phyloP scores from a whole-genome alignment of 169 alveolate genomes.

The Plasmodium gaboni region DNA sequence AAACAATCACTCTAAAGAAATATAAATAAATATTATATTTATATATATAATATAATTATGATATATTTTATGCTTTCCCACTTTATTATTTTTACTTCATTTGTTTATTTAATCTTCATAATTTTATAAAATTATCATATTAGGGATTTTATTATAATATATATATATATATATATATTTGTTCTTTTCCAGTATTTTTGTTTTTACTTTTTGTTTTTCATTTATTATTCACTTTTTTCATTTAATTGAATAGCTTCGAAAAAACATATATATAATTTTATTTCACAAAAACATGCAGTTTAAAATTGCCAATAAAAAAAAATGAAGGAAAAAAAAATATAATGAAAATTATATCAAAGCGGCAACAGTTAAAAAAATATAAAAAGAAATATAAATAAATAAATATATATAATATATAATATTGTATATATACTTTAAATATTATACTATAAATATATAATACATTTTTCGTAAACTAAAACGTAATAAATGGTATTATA shows the following conservation, averaged over 20 bases:
- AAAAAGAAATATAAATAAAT: too few species aligned
- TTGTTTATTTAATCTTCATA: background rate
- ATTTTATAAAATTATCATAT: background rate
- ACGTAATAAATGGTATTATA: too few species aligned
- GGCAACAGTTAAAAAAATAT: background rate
- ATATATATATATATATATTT: background rate
- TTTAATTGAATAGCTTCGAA: background rate
- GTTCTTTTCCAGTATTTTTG: background rate
- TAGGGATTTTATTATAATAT: background rate
- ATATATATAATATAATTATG: too few species aligned
- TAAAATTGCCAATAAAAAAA: background rate
- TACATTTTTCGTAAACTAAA: too few species aligned
- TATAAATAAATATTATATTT: too few species aligned
- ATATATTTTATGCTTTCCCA: too few species aligned
- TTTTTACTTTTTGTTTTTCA: background rate
- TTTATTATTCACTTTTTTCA: background rate
- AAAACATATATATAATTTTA: background rate
- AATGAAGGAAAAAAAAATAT: background rate
- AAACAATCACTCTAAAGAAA: too few species aligned
- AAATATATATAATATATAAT: too few species aligned
- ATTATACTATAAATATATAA: too few species aligned
- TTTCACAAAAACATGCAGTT: conserved; percentile 9
- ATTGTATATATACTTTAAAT: too few species aligned
- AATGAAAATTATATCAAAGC: background rate
- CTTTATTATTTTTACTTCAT: background rate